phyloP scores from a whole-genome alignment of 495 filamentous ascomycete species.

The Friedmanniomyces endolithicus region DNA sequence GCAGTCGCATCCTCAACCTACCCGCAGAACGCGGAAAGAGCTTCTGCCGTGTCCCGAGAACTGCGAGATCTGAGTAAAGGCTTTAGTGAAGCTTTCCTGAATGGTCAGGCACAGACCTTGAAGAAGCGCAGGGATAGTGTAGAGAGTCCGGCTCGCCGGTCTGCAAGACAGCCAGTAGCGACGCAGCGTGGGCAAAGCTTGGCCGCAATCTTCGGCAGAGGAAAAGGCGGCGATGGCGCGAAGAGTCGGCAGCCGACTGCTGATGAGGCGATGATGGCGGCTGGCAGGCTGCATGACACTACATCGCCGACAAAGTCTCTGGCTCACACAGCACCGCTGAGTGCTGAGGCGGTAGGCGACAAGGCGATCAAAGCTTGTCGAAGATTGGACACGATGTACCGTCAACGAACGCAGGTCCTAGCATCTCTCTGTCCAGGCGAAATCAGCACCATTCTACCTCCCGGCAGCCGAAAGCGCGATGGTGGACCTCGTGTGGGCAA shows the following conservation, averaged over 20 bases:
- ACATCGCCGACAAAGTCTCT: no score
- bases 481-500: neutral
- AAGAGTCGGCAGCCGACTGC: no score
- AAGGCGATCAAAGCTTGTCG: neutral
- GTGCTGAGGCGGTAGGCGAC: neutral
- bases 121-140: neutral
- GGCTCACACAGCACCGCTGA: neutral
- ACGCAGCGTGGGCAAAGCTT: neutral
- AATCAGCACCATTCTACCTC: neutral
- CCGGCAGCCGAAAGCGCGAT: neutral
- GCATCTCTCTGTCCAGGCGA: neutral
- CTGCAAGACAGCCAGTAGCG: neutral
- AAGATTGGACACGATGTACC: neutral
- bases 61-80: neutral
- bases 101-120: neutral
- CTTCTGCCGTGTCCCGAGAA: neutral
- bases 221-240: no score
- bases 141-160: neutral
- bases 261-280: no score
- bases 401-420: neutral
- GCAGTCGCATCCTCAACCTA: neutral
- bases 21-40: neutral
- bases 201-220: no score
- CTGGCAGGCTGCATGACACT: no score
- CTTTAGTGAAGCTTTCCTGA: neutral